phyloP scores from a whole-genome alignment of 768 basidiomycete species.

The Hebeloma cylindrosporum region DNA sequence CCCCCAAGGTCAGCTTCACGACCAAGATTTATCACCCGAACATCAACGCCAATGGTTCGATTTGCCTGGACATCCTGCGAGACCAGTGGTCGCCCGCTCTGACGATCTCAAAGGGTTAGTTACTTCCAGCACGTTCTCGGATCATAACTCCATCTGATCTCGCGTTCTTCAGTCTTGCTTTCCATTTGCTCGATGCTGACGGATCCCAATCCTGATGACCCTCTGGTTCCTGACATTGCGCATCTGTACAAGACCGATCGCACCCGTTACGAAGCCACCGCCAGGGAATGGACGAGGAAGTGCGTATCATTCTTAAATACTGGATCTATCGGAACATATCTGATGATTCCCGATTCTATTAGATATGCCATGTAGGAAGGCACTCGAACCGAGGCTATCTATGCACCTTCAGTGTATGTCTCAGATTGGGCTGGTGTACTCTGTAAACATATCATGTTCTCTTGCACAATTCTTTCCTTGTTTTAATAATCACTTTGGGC shows the following conservation, averaged over 20 bases:
- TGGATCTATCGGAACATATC: neutral
- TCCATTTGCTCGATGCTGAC: conserved; percentile 99
- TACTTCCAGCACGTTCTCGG: conserved; percentile 2
- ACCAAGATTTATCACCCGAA: conserved; percentile 99
- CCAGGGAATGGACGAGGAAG: conserved; percentile 99
- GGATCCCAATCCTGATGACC: conserved; percentile 99
- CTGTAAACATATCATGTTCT: conserved; percentile 34
- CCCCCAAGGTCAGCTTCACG: conserved; percentile 99
- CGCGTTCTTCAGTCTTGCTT: conserved; percentile 65
- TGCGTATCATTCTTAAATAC: conserved; percentile 40
- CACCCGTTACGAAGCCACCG: conserved; percentile 94
- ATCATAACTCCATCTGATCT: conserved; percentile 5
- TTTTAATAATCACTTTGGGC: conserved; percentile 32
- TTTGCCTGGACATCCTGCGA: conserved; percentile 96
- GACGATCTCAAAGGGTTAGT: conserved; percentile 95
- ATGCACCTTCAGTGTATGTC: conserved; percentile 24
- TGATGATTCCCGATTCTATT: conserved; percentile 9
- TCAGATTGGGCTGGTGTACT: conserved; percentile 32
- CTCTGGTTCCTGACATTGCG: conserved; percentile 97
- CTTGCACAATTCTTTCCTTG: conserved; percentile 24
- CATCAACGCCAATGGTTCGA: conserved; percentile 99
- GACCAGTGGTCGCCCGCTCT: conserved; percentile 99
- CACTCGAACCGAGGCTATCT: conserved; percentile 21
- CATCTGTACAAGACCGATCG: conserved; percentile 99
- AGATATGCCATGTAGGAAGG: conserved; percentile 55